Evolutionary conservation across 192 early-diverging fungal species (phyloP).

Genomic region (Dissophora globulifera): DNA sequence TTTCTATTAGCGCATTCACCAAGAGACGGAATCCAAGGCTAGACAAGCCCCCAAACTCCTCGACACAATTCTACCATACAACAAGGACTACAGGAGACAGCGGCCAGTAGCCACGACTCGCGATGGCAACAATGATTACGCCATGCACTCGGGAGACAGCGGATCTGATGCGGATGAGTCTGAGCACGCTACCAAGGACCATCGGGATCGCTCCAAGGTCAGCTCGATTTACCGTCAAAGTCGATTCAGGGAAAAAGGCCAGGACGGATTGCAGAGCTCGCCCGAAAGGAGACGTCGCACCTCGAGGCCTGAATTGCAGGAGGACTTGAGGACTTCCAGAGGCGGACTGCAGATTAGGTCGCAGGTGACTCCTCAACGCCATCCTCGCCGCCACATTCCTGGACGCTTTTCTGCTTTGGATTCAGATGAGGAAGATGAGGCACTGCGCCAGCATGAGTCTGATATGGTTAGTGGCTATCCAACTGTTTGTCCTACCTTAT

Average conservation of each 20-base stretch:
- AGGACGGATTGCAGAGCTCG: background rate
- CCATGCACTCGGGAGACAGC: constrained; percentile 23
- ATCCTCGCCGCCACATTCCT: constrained; percentile 24
- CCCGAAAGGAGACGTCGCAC: constrained; percentile 6
- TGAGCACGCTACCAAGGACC: background rate
- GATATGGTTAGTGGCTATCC: constrained; percentile 12
- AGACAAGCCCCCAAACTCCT: constrained; percentile 7
- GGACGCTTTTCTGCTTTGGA: constrained; percentile 47
- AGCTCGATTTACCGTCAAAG: background rate
- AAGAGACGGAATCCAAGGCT: background rate
- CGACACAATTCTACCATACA: constrained; percentile 15
- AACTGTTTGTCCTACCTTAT: no score
- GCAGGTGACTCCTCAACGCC: constrained; percentile 13
- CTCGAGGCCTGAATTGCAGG: constrained; percentile 3
- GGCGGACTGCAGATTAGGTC: constrained; percentile 21
- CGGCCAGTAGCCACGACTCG: background rate
- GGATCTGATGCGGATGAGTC: constrained; percentile 19
- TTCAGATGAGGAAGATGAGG: constrained; percentile 38
- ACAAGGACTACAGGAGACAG: constrained; percentile 6
- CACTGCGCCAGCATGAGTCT: background rate
- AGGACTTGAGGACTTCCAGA: constrained; percentile 12
- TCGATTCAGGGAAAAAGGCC: background rate
- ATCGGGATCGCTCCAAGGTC: background rate
- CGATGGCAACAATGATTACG: background rate
- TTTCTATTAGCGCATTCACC: constrained; percentile 7